Evolutionary conservation across 2,329 filamentous ascomycete species (phyloP).

Genomic region (Beauveria caledonica): DNA sequence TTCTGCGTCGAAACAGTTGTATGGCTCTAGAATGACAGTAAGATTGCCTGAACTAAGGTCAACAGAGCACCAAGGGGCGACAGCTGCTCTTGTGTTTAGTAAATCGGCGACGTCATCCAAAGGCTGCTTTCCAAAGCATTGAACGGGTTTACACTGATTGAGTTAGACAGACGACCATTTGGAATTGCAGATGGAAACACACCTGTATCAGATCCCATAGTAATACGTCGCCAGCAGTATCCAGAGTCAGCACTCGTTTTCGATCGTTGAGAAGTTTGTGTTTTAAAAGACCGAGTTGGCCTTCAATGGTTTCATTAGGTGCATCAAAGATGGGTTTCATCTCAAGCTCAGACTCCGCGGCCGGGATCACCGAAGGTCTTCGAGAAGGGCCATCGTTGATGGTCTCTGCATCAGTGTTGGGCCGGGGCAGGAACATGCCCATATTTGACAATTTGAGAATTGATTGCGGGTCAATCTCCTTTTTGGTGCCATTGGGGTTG

Average conservation of each 20-base stretch:
- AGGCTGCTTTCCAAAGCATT: slow-evolving; percentile 90
- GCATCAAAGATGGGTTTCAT: slow-evolving; percentile 56
- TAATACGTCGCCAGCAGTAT: slow-evolving; percentile 90
- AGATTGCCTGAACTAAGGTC: slow-evolving; percentile 88
- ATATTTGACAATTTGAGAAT: slow-evolving; percentile 80
- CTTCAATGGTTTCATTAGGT: slow-evolving; percentile 79
- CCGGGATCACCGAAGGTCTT: slow-evolving; percentile 24
- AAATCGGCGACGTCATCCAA: slow-evolving; percentile 84
- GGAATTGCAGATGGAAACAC: slow-evolving; percentile 10
- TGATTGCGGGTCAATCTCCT: slow-evolving; percentile 67
- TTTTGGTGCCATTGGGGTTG: slow-evolving; percentile 30
- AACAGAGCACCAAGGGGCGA: slow-evolving; percentile 93
- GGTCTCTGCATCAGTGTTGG: slow-evolving; percentile 45
- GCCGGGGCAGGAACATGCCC: slow-evolving; percentile 59
- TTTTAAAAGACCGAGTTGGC: slow-evolving; percentile 91
- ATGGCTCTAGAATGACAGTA: slow-evolving; percentile 84
- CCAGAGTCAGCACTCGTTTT: slow-evolving; percentile 78
- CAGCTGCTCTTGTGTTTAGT: slow-evolving; percentile 79
- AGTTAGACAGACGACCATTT: neutral
- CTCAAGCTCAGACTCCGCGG: slow-evolving; percentile 23
- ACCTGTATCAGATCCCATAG: slow-evolving; percentile 91
- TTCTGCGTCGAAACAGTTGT: slow-evolving; percentile 95
- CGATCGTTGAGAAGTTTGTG: slow-evolving; percentile 87
- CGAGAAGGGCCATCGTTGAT: slow-evolving; percentile 41
- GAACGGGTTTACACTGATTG: slow-evolving; percentile 68